Evolutionary conservation across 495 filamentous ascomycete species (phyloP), one percentile per base, ranked within the genome.

Genomic region (Apiosordaria backusii): DNA sequence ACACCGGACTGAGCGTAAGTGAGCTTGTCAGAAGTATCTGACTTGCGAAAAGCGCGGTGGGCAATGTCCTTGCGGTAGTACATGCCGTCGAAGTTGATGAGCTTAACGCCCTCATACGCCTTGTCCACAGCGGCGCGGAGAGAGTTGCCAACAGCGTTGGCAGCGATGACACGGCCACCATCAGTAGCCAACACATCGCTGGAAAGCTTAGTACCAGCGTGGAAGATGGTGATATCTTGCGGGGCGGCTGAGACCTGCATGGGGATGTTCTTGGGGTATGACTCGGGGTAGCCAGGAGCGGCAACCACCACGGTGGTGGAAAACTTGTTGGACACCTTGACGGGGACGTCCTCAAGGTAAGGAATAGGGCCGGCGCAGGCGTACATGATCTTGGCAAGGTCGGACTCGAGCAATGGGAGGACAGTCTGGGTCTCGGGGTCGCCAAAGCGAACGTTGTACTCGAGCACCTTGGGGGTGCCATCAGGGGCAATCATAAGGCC

Each of bases 361-460:
- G 88, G 85, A 72, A 85, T 88, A 54, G 87, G 83, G 53, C 89
- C 85, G 3, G 90, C 88, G 77, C 93, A 97, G 57, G 92, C 93
- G 57, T 92, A 80, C 88, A 98, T 92, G 62, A 97, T 85, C 75
- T 97, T 87, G 0, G 93, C 94, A 65, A 99, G 80, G 79, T 99
- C 94, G 45, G 90, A 91, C 65, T 95, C 89, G 59, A 99, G 81
- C 21, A 98, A 83, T 16, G 92, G 89, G 6, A 99, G 82, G 6
- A 97, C 83, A 13, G 92, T 97, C 80, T 99, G 94, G 0, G 92
- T 96, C 79, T 99, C 95, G 21, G 95, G 95, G 70, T 99, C 94
- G 35, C 95, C 95, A 68, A 97, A 97, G 62, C 95, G 88, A 60
- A 97, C 93, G 71, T 99, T 99, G 80, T 99, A 99, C 78, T 99